Evolutionary conservation across 768 basidiomycete species (phyloP), one percentile per base, ranked within the genome.

Genomic region (Lactifluus rugatus): DNA sequence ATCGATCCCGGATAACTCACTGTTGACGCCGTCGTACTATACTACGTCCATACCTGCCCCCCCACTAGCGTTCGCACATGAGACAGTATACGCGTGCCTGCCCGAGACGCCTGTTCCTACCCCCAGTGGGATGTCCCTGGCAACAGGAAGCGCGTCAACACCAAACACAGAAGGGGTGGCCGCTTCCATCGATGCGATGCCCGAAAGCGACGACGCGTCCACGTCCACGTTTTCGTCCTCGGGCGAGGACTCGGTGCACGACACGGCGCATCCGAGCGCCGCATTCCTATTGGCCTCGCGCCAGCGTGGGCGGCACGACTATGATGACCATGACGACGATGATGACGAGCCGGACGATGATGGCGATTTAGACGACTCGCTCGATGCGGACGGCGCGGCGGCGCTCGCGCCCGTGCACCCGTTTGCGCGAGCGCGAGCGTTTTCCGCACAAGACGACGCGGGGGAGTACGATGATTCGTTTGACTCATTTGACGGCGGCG

Each of bases 241-340:
- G 53, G 80, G 80, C 57, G 69, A 65, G n/a, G 73, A 76, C 42
- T 80, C 81, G 42, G 71, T 80, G 50, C 75, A 80, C 65, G 76
- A 78, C 66, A 77, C 82, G 3, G 78, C 76, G 4, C 81, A 84
- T 62, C 85, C 87, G 1, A 85, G 84, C 9, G 81, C 81, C 1
- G 85, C 84, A 1, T 88, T 89, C 70, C 72, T 89, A 2, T 79
- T 86, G 74, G 84, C 81, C 2, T 72, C 76, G 0, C 72, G 72
- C 8, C 61, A 64, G 44, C 63, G 63, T 11, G 63, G 63, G 28
- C 50, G 26, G 11, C 16, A 62, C 34, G 62, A 63, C 23, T 31
- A 53, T 10, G 47, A 36, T 21, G 63, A 64, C 2, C 45, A 56
- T 13, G 59, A 64, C 21, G 57, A 62, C 3, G 54, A 54, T 32